Evolutionary conservation across 768 basidiomycete species (phyloP).

Genomic region (Rhodotorula kratochvilovae): DNA sequence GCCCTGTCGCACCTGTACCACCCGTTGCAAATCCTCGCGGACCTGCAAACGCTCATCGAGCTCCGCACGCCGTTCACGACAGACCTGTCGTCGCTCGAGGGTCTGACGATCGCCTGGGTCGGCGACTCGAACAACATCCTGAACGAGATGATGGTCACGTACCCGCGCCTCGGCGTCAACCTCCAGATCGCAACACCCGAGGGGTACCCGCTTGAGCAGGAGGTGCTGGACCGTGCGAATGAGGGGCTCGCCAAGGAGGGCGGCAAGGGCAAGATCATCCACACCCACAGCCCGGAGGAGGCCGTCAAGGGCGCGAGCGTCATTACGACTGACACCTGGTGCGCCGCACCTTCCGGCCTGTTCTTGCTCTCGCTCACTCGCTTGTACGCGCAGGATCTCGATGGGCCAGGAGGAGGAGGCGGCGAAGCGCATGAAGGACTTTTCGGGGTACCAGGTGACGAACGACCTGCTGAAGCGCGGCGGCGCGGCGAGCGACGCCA

Average conservation of each 20-base stretch:
- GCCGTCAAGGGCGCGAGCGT: constrained; percentile 86
- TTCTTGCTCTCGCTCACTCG: not conserved
- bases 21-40: constrained; percentile 90
- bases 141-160: constrained; percentile 94
- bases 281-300: constrained; percentile 58
- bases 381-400: constrained; percentile 67
- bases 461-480: constrained; percentile 65
- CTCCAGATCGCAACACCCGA: constrained; percentile 77
- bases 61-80: constrained; percentile 42
- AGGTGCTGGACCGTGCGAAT: constrained; percentile 76
- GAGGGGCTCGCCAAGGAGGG: constrained; percentile 47
- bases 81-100: constrained; percentile 54
- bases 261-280: constrained; percentile 36
- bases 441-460: constrained; percentile 89
- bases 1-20: constrained; percentile 95
- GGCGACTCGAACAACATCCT: constrained; percentile 93
- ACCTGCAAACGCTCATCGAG: constrained; percentile 84
- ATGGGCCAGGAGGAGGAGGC: constrained; percentile 99
- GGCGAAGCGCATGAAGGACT: constrained; percentile 74
- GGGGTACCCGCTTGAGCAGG: constrained; percentile 51
- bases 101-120: constrained; percentile 85
- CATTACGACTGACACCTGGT: constrained; percentile 98
- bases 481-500: constrained; percentile 42
- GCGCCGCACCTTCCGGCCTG: constrained; percentile 23
- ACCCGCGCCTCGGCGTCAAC: constrained; percentile 82